Evolutionary conservation across 306 rosid genomes (phyloP).

Genomic region (Begonia loranthoides): DNA sequence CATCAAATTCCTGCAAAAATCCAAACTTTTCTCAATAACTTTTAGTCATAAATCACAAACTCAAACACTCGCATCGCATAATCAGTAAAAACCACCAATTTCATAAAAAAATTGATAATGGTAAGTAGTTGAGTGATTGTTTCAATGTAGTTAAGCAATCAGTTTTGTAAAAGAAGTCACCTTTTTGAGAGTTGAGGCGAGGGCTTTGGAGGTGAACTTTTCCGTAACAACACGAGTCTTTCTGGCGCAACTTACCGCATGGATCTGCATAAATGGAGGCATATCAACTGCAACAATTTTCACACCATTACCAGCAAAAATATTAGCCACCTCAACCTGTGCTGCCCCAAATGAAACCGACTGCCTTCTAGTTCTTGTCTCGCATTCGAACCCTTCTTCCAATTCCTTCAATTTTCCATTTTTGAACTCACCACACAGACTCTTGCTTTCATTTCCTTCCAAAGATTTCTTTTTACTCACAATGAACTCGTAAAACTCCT

Average conservation of each 20-base stretch:
- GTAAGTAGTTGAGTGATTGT: not conserved
- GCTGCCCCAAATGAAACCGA: conserved; percentile 39
- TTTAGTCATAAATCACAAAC: conserved; percentile 11
- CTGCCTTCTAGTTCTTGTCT: conserved; percentile 13
- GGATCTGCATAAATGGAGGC: conserved; percentile 99
- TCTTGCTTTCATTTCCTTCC: conserved; percentile 3
- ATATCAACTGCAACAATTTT: conserved; percentile 72
- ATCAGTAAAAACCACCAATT: not conserved
- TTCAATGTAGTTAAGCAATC: too few relatives aligned
- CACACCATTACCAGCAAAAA: conserved; percentile 62
- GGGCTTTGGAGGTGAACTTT: conserved; percentile 83
- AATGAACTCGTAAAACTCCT: conserved; percentile 11
- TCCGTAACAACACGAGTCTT: conserved; percentile 60
- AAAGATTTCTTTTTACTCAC: conserved; percentile 4
- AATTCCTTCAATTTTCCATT: conserved; percentile 15
- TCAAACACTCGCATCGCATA: conserved; percentile 8
- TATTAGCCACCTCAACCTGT: conserved; percentile 38
- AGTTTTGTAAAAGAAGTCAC: conserved; percentile 11
- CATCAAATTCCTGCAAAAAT: conserved; percentile 82
- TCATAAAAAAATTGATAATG: not conserved
- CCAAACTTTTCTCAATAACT: not conserved
- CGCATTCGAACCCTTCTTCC: conserved; percentile 6
- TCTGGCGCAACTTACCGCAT: conserved; percentile 83
- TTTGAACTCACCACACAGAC: conserved; percentile 4
- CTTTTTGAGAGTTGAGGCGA: conserved; percentile 79